phyloP scores from a whole-genome alignment of 805 yeast species.

The Sugiyamaella smithiae region DNA sequence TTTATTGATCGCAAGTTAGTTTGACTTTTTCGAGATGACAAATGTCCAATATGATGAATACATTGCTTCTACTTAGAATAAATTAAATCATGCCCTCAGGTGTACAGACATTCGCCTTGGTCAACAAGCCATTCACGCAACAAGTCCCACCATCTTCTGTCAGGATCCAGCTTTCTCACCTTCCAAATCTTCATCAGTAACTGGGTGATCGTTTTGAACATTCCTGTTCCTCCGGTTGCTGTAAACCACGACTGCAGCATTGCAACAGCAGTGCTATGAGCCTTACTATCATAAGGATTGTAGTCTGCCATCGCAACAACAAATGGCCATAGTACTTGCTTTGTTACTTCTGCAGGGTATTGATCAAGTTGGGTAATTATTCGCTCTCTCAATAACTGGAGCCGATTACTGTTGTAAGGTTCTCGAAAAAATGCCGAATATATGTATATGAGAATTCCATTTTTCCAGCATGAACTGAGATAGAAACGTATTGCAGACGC shows the following conservation, averaged over 20 bases:
- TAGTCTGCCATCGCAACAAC: neutral
- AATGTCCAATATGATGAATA: too few relatives aligned
- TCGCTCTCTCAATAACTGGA: neutral
- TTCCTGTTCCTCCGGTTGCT: slow-evolving; percentile 5
- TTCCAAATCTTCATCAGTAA: slow-evolving; percentile 1
- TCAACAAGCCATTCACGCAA: neutral
- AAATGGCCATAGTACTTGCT: slow-evolving; percentile 6
- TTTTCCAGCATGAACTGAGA: neutral
- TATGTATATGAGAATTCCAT: slow-evolving; percentile 1
- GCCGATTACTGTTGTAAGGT: neutral
- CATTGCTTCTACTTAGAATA: too few relatives aligned
- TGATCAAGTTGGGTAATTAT: neutral
- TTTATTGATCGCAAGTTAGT: too few relatives aligned
- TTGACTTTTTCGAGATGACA: too few relatives aligned
- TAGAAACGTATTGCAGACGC: neutral
- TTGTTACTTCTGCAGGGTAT: neutral
- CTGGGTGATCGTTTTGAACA: slow-evolving; percentile 1
- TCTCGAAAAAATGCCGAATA: slow-evolving; percentile 2
- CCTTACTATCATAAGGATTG: neutral
- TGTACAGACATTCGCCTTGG: neutral
- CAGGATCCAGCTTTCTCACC: neutral
- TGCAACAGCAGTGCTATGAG: neutral
- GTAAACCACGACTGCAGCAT: neutral
- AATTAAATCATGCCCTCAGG: too few relatives aligned
- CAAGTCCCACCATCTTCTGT: neutral